Evolutionary conservation across 441 rosid species (phyloP).

Genomic region (Syzygium syzygioides): DNA sequence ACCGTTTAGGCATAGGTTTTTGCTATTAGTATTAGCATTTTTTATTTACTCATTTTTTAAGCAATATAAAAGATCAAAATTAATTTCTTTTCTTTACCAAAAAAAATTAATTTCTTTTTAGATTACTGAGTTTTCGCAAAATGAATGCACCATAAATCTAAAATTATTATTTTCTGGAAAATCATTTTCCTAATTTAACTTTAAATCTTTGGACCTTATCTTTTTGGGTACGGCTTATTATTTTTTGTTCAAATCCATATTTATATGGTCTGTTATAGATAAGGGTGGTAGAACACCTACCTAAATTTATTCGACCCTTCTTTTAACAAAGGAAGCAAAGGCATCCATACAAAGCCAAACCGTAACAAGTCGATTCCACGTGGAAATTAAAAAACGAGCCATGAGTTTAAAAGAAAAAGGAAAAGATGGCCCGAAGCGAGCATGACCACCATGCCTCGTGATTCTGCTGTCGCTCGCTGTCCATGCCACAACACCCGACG

Average conservation of each 20-base stretch:
- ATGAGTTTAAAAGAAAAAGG: too few relatives aligned
- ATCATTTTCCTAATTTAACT: background rate
- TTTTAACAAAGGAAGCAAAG: background rate
- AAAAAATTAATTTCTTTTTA: background rate
- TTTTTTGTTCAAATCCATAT: background rate
- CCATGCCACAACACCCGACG: background rate
- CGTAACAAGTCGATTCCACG: background rate
- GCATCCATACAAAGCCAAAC: background rate
- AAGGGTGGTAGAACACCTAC: background rate
- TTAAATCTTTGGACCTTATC: background rate
- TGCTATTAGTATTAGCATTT: background rate
- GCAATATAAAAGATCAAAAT: background rate
- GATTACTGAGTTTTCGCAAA: background rate
- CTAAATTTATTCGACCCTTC: background rate
- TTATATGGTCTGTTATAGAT: background rate
- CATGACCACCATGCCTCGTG: too few relatives aligned
- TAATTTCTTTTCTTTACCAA: too few relatives aligned
- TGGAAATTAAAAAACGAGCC: background rate
- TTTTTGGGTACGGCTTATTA: background rate
- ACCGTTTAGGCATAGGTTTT: background rate
- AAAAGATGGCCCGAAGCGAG: too few relatives aligned
- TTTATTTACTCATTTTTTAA: background rate
- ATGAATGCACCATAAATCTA: background rate
- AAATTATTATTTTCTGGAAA: background rate
- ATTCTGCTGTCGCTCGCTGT: fast-evolving